These are phyloP conservation scores for Clausena lansium DNA, from an alignment of 345 rosid genomes.

Conservation along the genomic window DNA sequence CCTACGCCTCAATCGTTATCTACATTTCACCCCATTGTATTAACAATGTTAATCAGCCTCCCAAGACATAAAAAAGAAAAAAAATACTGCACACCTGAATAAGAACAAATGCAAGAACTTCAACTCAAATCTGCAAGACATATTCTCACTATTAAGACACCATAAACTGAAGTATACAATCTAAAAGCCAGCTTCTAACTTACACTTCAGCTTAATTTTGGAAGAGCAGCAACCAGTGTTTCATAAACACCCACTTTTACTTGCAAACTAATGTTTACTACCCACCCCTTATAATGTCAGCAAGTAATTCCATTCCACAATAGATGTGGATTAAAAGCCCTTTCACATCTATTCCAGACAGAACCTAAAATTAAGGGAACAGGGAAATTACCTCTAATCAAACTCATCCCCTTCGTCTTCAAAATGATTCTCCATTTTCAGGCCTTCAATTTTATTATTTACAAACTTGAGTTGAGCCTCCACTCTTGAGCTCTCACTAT, in stretches of 20 bases:
- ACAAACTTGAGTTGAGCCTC: constrained; percentile 59
- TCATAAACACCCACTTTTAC: neutral
- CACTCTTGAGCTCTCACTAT: constrained; percentile 42
- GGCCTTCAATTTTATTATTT: constrained; percentile 48
- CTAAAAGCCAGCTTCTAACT: neutral
- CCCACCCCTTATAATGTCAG: neutral
- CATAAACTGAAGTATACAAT: too few species aligned
- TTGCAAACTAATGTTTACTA: too few species aligned
- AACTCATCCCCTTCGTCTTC: constrained; percentile 56
- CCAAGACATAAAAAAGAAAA: constrained; percentile 29
- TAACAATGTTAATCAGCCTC: constrained; percentile 34
- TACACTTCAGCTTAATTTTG: neutral
- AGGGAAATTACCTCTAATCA: constrained; percentile 52
- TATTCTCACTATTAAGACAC: neutral
- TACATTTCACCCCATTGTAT: constrained; percentile 35
- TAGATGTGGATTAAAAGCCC: neutral
- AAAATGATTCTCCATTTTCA: constrained; percentile 47
- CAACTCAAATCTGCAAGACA: neutral
- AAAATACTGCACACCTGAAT: constrained; percentile 51
- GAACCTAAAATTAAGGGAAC: neutral
- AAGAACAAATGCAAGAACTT: neutral
- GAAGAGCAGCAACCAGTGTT: neutral
- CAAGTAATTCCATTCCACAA: neutral
- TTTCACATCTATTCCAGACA: too few species aligned
- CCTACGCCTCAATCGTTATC: constrained; percentile 20